Conservation (phyloP, 1,284 basidiomycete species). For the Malassezia equina region DNA sequence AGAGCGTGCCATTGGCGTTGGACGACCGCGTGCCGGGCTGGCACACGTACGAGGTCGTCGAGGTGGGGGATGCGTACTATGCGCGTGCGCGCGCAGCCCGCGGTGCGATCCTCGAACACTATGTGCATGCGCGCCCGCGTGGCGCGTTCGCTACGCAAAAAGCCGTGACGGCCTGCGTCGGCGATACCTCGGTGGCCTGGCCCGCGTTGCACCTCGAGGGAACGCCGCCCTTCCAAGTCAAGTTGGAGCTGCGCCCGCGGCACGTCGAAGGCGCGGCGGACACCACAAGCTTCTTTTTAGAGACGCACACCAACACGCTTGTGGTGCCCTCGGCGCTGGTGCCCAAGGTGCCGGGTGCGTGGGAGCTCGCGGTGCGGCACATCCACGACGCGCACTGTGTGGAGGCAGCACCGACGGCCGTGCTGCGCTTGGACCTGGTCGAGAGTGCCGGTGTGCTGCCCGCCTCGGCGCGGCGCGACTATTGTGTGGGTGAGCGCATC, state of each 20-base stretch:
- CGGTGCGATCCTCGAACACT: constrained; percentile 51
- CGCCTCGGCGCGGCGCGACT: constrained; percentile 65
- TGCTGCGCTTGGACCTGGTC: constrained; percentile 61
- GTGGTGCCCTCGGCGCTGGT: not conserved
- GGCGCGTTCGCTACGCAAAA: constrained; percentile 18
- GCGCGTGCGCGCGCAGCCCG: constrained; percentile 32
- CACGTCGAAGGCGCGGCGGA: constrained; percentile 58
- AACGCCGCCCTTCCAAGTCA: constrained; percentile 73
- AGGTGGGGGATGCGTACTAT: constrained; percentile 73
- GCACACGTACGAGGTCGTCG: constrained; percentile 77
- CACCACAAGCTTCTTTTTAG: not conserved
- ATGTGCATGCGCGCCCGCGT: constrained; percentile 29
- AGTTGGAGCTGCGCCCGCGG: constrained; percentile 59
- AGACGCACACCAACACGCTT: not conserved
- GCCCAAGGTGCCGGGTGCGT: constrained; percentile 45
- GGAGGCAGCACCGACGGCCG: constrained; percentile 9
- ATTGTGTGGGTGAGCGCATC: constrained; percentile 79
- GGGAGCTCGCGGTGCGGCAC: constrained; percentile 53
- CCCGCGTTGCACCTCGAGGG: constrained; percentile 55
- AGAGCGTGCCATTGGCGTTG: constrained; percentile 69
- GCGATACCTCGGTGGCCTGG: constrained; percentile 22
- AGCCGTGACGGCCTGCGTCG: constrained; percentile 57
- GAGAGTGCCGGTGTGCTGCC: constrained; percentile 87
- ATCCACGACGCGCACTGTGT: constrained; percentile 30
- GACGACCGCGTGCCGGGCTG: constrained; percentile 67